A percentile compares a stretch with the other conserved stretches of the same genome.
phyloP scores from a whole-genome alignment of 2,329 filamentous ascomycete genomes.

The Arachnomyces sp. region DNA sequence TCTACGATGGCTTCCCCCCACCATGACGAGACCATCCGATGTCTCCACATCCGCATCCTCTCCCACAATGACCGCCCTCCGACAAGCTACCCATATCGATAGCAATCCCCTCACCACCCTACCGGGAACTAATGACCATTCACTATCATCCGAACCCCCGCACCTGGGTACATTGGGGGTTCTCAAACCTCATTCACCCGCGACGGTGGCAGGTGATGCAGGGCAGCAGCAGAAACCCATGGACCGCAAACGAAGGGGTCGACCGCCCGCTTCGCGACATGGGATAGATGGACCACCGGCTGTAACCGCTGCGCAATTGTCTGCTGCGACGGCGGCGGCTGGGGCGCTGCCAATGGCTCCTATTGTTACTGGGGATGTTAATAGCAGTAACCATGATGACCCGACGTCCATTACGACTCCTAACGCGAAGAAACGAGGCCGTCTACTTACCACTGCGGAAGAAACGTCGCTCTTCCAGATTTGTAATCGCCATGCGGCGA shows the following conservation, averaged over 20 bases:
- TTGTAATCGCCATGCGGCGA: constrained; percentile 29
- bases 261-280: too few species aligned
- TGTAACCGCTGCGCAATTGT: neutral
- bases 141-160: constrained; percentile 1
- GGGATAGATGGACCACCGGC: too few species aligned
- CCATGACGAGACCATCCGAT: neutral
- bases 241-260: too few species aligned
- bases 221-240: too few species aligned
- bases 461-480: constrained; percentile 34
- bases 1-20: constrained; percentile 2
- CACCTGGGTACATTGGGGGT: neutral
- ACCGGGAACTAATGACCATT: neutral
- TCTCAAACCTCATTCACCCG: constrained; percentile 1
- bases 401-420: constrained; percentile 9
- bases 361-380: constrained; percentile 6
- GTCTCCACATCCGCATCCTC: neutral
- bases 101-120: neutral
- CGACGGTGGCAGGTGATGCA: neutral
- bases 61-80: constrained; percentile 4
- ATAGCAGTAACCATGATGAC: constrained; percentile 11
- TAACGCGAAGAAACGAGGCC: constrained; percentile 26
- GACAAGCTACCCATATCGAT: neutral
- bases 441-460: constrained; percentile 32
- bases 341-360: neutral
- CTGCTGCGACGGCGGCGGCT: constrained; percentile 5